Conservation (phyloP, 495 filamentous ascomycete genomes). For the Podospora appendiculata region DNA sequence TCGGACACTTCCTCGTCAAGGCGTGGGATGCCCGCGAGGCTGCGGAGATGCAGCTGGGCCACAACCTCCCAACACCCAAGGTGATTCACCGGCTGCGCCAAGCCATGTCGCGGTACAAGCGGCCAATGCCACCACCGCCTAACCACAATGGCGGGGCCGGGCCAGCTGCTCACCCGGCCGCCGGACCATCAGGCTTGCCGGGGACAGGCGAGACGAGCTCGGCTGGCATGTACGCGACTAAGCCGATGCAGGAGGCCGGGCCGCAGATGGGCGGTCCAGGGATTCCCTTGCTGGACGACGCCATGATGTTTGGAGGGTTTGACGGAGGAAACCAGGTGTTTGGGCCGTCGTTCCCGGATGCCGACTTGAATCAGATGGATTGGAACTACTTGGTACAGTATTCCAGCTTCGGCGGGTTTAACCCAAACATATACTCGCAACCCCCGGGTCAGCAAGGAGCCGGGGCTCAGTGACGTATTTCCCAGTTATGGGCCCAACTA, state of each 20-base stretch:
- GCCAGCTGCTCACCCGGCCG: neutral
- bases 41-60: conserved; percentile 34
- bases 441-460: neutral
- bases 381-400: conserved; percentile 38
- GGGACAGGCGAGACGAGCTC: neutral
- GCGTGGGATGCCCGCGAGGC: conserved; percentile 45
- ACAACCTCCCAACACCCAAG: conserved; percentile 28
- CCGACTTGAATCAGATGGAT: conserved; percentile 35
- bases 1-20: conserved; percentile 42
- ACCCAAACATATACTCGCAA: conserved; percentile 9
- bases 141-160: neutral
- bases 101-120: conserved; percentile 13
- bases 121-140: conserved; percentile 4
- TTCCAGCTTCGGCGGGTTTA: conserved; percentile 25
- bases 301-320: conserved; percentile 19
- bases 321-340: conserved; percentile 14
- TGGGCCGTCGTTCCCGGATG: conserved; percentile 21
- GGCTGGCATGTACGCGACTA: conserved; percentile 11
- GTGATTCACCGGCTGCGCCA: conserved; percentile 34
- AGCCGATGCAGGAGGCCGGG: conserved; percentile 5
- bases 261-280: conserved; percentile 9
- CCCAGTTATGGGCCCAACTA: too few relatives aligned
- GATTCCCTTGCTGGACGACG: conserved; percentile 12
- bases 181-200: neutral
- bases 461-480: neutral